These are phyloP conservation scores for Volvox carteri DNA, from an alignment of 163 green algal genomes.

Conservation along the genomic window DNA sequence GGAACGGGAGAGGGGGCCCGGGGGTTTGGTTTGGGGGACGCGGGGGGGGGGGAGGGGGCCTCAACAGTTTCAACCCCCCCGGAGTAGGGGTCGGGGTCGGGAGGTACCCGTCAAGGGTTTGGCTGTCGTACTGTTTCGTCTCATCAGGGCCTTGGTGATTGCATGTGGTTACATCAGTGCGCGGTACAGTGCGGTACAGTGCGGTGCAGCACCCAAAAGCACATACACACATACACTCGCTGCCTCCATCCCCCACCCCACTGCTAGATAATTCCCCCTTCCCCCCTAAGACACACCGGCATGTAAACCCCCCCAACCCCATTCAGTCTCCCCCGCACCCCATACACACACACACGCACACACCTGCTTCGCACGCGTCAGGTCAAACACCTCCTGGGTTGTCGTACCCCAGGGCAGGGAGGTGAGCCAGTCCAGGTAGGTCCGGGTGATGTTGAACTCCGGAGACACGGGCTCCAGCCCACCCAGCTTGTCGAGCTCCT, in stretches of 20 bases:
- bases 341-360: not conserved
- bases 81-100: too few species aligned
- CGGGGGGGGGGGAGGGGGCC: too few species aligned
- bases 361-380: constrained; percentile 82
- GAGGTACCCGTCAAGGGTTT: too few species aligned
- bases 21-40: too few species aligned
- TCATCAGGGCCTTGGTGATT: too few species aligned
- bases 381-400: constrained; percentile 87
- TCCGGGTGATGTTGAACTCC: constrained; percentile 98
- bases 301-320: not conserved
- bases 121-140: too few species aligned
- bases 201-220: not conserved
- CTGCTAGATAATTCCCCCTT: not conserved
- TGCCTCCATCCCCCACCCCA: not conserved
- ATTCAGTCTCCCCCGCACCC: constrained; percentile 38
- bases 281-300: too few species aligned
- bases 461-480: constrained; percentile 88
- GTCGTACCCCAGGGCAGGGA: constrained; percentile 91
- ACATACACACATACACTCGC: not conserved
- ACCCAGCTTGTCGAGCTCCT: constrained; percentile 91
- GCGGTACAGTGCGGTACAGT: too few species aligned
- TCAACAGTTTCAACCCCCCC: too few species aligned
- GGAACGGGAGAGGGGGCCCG: too few species aligned
- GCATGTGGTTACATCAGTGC: too few species aligned
- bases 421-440: constrained; percentile 98